Evolutionary conservation across 176 grass and related monocot genomes (phyloP), one percentile per base, ranked within the genome.

Genomic region (Elymus sibiricus): DNA sequence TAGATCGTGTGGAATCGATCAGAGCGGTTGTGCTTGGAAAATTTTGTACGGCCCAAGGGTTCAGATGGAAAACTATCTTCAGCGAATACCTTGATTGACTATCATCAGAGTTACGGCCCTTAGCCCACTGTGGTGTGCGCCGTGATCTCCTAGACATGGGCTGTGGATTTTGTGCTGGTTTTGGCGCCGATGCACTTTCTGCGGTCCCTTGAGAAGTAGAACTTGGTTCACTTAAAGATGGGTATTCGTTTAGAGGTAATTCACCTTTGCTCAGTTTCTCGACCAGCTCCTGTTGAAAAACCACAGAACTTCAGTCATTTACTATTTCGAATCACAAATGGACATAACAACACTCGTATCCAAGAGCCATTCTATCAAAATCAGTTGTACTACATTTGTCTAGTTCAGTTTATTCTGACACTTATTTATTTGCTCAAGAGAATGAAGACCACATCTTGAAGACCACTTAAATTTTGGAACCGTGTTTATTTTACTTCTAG

Each of bases 71-170:
- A 80, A 29, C 11, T 76, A 66, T 80, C 24, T 65, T 55, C 11
- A 8, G 11, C 47, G 4, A 70, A 31, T 98, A 98, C 97, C 94
- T 95, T 78, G 97, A 98, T 51, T 84, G 89, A 47, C 92, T 79
- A 83, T 98, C 97, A 34, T 94, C 91, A 53, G 49, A 53, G 49
- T 17, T 53, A 10, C 78, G 66, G 81, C 88, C 63, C 80, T 92
- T 97, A 44, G 97, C 97, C 92, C 92, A 98, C n/a, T 87, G 84
- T 16, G 94, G 89, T 46, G 94, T 98, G 68, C 97, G 81, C 61
- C 94, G 81, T 75, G 94, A 98, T 83, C 94, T 88, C 81, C 74
- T 92, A 9, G 95, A 95, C 77, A 93, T 83, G 31, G 86, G 90
- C 63, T 89, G 88, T 43, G 82, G 84, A 70, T 79, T 72, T 86